Evolutionary conservation across 2,329 filamentous ascomycete species (phyloP).

Genomic region (Xylariomycetidae sp.): DNA sequence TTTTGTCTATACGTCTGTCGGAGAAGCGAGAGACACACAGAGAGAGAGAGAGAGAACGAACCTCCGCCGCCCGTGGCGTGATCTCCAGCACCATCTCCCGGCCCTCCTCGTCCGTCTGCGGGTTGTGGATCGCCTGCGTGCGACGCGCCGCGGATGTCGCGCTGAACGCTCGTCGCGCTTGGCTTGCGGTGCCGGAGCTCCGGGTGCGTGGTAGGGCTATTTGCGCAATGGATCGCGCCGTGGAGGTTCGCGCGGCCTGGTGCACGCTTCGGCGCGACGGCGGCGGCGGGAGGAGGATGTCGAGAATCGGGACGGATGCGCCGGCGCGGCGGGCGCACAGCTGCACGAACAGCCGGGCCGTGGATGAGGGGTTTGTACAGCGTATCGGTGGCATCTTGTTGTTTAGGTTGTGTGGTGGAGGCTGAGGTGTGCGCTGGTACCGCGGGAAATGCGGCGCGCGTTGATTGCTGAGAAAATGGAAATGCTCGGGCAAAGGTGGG

Average conservation of each 20-base stretch:
- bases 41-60: constrained; percentile 33
- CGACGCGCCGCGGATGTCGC: constrained; percentile 3
- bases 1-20: too few relatives aligned
- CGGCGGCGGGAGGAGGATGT: constrained; percentile 24
- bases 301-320: constrained; percentile 28
- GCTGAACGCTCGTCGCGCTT: constrained; percentile 24
- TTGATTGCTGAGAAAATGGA: too few relatives aligned
- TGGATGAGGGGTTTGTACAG: constrained; percentile 32
- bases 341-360: constrained; percentile 27
- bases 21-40: not conserved
- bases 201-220: too few relatives aligned
- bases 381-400: constrained; percentile 19
- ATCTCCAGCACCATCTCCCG: constrained; percentile 80
- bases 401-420: too few relatives aligned
- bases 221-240: too few relatives aligned
- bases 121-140: constrained; percentile 59
- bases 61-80: constrained; percentile 73
- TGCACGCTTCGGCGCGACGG: too few relatives aligned
- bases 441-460: too few relatives aligned
- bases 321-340: constrained; percentile 17
- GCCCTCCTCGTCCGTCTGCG: constrained; percentile 73
- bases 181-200: not conserved
- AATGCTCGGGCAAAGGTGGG: constrained; percentile 15
- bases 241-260: too few relatives aligned
- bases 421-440: too few relatives aligned